Conservation (phyloP, 257 asterid genomes). For the Haberlea rhodopensis region DNA sequence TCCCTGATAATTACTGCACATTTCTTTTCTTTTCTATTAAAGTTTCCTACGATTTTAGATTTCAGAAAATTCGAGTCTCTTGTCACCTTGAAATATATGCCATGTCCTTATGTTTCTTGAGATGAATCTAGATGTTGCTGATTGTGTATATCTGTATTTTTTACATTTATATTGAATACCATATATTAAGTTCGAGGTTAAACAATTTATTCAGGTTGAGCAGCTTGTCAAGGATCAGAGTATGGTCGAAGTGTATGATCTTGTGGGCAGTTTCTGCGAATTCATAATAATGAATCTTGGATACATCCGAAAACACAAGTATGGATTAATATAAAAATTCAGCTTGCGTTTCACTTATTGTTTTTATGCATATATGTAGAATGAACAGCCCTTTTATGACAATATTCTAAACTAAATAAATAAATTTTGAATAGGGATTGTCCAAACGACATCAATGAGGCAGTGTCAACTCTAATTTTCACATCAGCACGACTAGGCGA, state of each 20-base stretch:
- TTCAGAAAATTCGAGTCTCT: too few species aligned
- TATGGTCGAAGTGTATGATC: conserved; percentile 52
- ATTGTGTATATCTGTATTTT: too few species aligned
- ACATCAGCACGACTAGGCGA: conserved; percentile 81
- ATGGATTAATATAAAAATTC: not conserved
- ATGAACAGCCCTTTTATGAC: too few species aligned
- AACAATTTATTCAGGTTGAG: too few species aligned
- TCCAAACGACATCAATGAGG: conserved; percentile 71
- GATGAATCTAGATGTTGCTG: too few species aligned
- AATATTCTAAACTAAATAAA: not conserved
- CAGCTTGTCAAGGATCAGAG: conserved; percentile 57
- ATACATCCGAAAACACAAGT: conserved; percentile 67
- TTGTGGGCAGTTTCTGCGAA: conserved; percentile 60
- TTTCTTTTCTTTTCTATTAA: too few species aligned
- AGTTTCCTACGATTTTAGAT: too few species aligned
- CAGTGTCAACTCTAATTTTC: conserved; percentile 64
- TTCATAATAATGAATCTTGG: conserved; percentile 46
- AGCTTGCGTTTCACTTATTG: not conserved
- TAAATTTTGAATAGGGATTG: conserved; percentile 55
- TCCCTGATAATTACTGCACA: too few species aligned
- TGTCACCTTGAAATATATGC: too few species aligned
- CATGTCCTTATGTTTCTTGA: not conserved
- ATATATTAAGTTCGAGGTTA: too few species aligned
- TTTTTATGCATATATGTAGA: not conserved
- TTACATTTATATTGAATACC: too few species aligned